A percentile compares a stretch with the other conserved stretches of the same genome.
Evolutionary conservation across 2,329 filamentous ascomycete species (phyloP).

Genomic region (Aspergillus transmontanensis): DNA sequence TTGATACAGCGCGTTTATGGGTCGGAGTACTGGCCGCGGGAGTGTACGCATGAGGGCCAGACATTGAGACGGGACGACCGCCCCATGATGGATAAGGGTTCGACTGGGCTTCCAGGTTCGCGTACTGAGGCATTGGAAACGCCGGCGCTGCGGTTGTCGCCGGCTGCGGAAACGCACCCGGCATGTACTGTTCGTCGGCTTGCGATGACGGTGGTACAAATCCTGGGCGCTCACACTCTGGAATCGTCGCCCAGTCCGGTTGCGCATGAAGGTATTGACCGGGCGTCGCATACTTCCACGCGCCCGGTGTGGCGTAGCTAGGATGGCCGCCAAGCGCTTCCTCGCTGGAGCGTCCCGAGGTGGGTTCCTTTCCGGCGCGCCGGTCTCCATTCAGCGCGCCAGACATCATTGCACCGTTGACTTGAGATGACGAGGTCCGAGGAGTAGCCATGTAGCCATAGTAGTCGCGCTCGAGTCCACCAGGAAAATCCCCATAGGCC

Average conservation of each 20-base stretch:
- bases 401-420: slow-evolving; percentile 21
- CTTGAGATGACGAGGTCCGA: slow-evolving; percentile 12
- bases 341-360: slow-evolving; percentile 14
- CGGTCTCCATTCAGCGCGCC: slow-evolving; percentile 17
- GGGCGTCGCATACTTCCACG: slow-evolving; percentile 36
- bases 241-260: slow-evolving; percentile 41
- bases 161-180: slow-evolving; percentile 34
- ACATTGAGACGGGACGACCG: slow-evolving; percentile 14
- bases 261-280: slow-evolving; percentile 21
- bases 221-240: slow-evolving; percentile 44
- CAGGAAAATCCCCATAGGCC: slow-evolving; percentile 40
- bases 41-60: slow-evolving; percentile 17
- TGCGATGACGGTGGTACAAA: slow-evolving; percentile 44
- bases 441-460: slow-evolving; percentile 19
- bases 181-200: slow-evolving; percentile 27
- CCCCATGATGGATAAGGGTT: slow-evolving; percentile 25
- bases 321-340: slow-evolving; percentile 30
- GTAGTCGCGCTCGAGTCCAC: slow-evolving; percentile 15
- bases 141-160: slow-evolving; percentile 22
- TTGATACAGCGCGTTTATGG: slow-evolving; percentile 37
- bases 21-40: slow-evolving; percentile 19
- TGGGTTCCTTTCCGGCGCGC: slow-evolving; percentile 11
- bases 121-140: slow-evolving; percentile 37
- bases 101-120: slow-evolving; percentile 24
- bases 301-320: slow-evolving; percentile 36